Conservation (phyloP, 2,329 filamentous ascomycete species). For the Rutstroemia sydowiana region DNA sequence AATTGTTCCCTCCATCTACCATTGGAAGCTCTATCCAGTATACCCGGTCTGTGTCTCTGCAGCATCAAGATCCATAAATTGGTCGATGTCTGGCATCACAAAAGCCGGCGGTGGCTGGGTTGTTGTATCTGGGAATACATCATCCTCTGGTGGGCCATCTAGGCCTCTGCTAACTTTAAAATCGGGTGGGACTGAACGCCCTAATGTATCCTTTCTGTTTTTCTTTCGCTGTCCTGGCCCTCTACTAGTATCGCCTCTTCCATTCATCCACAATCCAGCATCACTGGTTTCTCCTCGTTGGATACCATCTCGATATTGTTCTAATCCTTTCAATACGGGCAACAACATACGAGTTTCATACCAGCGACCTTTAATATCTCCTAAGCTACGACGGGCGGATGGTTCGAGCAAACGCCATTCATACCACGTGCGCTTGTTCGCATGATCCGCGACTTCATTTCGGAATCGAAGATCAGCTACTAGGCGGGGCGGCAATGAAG, state of each 20-base stretch:
- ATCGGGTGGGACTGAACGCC: conserved; percentile 28
- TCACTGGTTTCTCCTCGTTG: conserved; percentile 33
- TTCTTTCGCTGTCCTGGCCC: conserved; percentile 24
- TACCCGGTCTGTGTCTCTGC: neutral
- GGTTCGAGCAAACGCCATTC: conserved; percentile 29
- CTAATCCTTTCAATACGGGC: conserved; percentile 28
- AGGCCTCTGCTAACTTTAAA: conserved; percentile 30
- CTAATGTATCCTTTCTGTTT: conserved; percentile 30
- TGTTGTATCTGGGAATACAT: conserved; percentile 24
- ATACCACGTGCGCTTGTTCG: conserved; percentile 23
- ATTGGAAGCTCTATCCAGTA: too few relatives aligned
- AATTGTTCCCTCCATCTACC: too few relatives aligned
- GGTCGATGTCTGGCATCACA: conserved; percentile 12
- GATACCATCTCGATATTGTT: conserved; percentile 30
- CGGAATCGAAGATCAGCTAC: conserved; percentile 33
- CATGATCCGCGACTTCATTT: conserved; percentile 39
- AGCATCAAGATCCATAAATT: conserved; percentile 14
- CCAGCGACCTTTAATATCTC: conserved; percentile 52
- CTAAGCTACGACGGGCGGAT: conserved; percentile 29
- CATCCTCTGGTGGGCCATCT: conserved; percentile 25
- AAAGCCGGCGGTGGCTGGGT: neutral
- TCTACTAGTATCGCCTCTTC: conserved; percentile 34
- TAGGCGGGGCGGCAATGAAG: conserved; percentile 41
- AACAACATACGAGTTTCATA: conserved; percentile 49
- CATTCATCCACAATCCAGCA: conserved; percentile 39